Base-by-base conservation (phyloP, 768 basidiomycete genomes). In the Fomitopsis serialis region DNA sequence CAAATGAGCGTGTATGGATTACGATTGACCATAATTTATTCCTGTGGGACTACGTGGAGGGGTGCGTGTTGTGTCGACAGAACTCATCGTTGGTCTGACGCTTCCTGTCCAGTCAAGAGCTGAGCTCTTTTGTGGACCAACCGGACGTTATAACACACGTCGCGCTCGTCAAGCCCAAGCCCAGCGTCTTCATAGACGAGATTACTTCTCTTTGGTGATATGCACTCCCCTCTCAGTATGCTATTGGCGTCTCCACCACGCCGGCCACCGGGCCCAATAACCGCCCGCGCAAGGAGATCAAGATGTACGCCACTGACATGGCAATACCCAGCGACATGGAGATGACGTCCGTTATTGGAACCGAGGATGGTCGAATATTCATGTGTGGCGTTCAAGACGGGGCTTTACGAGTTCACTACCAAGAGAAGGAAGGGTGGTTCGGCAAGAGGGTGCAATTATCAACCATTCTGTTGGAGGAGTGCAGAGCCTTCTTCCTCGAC, bases 1-100 rank as follows among this genome's bases (percentile, higher is more conserved):
- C 90, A 95, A 61, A 90, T 98, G 92, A 96, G 61, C 81, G 93
- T 44, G 94, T 89, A 0, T 99, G 94, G 93, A 88, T 98, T 58
- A 88, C 92, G 10, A 88, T 96, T 54, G 93, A 98, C 71, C 85
- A 94, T 68, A 91, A 92, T 61, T 75, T 99, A 32, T 91, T 97
- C 63, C 74, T 99, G 22, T 98, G 97, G 97, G 93, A 99, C 69
- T 99, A 97, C 67, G 73, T 85, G 34, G 90, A 96, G 60, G 92
- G 93, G 95, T 96, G 60, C 52, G 87, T 74, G 19, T 3, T 12
- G 17, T 5, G 6, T 57, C 53, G 43, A 48, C 15, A 48, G 23
- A 42, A 23, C 9, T 45, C 6, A 35, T 17, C 17, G 9, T 53
- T 10, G 59, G 89, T 27, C 43, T 29, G 23, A 19, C 40, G 42